Conservation (phyloP, 2,329 filamentous ascomycete genomes). For the Penicillium hordei region DNA sequence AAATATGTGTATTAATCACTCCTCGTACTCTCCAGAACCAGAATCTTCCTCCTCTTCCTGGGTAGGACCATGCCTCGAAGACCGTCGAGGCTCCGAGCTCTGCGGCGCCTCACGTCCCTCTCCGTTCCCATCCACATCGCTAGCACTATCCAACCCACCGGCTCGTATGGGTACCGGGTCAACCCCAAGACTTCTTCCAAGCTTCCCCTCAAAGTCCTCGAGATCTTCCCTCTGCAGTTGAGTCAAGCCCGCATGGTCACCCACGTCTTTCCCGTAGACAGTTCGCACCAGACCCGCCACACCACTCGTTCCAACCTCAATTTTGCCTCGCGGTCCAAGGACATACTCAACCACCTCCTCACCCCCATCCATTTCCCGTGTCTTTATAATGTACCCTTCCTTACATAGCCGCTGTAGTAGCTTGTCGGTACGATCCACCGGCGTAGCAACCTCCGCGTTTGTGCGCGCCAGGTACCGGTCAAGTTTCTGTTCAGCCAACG, state of each 20-base stretch:
- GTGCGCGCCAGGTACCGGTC: constrained; percentile 71
- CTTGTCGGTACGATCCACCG: constrained; percentile 71
- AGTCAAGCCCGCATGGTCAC: constrained; percentile 16
- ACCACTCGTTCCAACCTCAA: constrained; percentile 77
- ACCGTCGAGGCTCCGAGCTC: constrained; percentile 8
- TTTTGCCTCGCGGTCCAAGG: constrained; percentile 78
- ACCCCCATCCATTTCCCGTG: constrained; percentile 66
- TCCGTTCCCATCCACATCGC: constrained; percentile 1
- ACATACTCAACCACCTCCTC: constrained; percentile 79
- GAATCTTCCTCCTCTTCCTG: constrained; percentile 3
- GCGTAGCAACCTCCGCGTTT: constrained; percentile 73
- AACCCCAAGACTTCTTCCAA: constrained; percentile 58
- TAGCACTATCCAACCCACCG: constrained; percentile 6
- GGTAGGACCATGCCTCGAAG: constrained; percentile 12
- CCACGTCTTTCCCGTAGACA: constrained; percentile 50
- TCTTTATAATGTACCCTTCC: constrained; percentile 79
- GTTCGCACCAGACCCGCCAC: constrained; percentile 67
- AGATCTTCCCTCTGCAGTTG: constrained; percentile 14
- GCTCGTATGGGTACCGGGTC: constrained; percentile 45
- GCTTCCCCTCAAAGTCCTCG: constrained; percentile 58
- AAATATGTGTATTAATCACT: constrained; percentile 5
- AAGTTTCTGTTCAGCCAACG: constrained; percentile 76
- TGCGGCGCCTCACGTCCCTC: constrained; percentile 1
- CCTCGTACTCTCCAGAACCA: neutral
- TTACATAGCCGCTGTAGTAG: constrained; percentile 72